phyloP scores from a whole-genome alignment of 2,329 filamentous ascomycete genomes.

The Penicillium griseofulvum region DNA sequence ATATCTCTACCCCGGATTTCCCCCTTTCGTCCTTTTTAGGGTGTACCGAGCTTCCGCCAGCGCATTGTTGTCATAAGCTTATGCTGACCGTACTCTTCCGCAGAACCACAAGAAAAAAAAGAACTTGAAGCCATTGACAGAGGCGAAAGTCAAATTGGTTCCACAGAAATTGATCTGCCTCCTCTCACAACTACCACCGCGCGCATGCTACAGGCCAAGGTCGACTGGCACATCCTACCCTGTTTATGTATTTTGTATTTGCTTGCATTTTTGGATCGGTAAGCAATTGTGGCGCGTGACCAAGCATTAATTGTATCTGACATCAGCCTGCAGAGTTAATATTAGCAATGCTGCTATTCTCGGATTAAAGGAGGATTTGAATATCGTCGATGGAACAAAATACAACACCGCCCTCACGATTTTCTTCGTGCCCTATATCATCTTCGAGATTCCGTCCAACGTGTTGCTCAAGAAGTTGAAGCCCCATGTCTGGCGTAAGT shows the following conservation, averaged over 20 bases:
- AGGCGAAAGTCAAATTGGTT: slow-evolving; percentile 20
- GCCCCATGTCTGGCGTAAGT: slow-evolving; percentile 64
- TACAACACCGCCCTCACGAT: slow-evolving; percentile 77
- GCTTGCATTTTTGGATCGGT: slow-evolving; percentile 63
- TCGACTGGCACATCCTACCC: slow-evolving; percentile 70
- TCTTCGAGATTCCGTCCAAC: slow-evolving; percentile 66
- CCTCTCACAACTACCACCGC: slow-evolving; percentile 49
- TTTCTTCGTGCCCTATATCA: slow-evolving; percentile 76
- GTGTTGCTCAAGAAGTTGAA: slow-evolving; percentile 67
- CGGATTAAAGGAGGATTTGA: slow-evolving; percentile 61
- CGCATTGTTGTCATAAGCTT: background rate
- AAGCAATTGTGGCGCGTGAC: slow-evolving; percentile 11
- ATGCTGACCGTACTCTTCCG: slow-evolving; percentile 8
- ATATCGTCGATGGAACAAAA: slow-evolving; percentile 52
- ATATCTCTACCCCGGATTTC: background rate
- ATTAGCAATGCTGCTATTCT: slow-evolving; percentile 75
- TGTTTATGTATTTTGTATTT: slow-evolving; percentile 71
- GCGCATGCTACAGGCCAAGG: slow-evolving; percentile 63
- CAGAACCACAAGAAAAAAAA: slow-evolving; percentile 5
- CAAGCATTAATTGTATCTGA: slow-evolving; percentile 4
- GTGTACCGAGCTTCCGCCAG: background rate
- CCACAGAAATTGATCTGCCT: slow-evolving; percentile 25
- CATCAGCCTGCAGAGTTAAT: slow-evolving; percentile 57
- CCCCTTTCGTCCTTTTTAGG: background rate
- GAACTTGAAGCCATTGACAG: slow-evolving; percentile 16